Base-by-base conservation (phyloP, 148 eudicot species). In the Nyssa sinensis region DNA sequence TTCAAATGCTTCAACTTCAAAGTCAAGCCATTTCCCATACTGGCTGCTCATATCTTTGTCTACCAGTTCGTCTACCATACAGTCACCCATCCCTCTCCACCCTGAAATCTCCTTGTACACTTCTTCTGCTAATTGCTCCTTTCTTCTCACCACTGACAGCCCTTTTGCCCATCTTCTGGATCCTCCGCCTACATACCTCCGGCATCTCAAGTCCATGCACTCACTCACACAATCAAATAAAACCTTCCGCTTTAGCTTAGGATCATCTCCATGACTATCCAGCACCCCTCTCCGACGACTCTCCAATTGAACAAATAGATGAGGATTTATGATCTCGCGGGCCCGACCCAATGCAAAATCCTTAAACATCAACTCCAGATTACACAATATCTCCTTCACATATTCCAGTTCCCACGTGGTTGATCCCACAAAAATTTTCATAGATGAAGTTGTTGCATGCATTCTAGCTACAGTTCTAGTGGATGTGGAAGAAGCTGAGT, bases 51-150 rank as follows among this genome's bases (percentile, higher is more conserved):
- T 96, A 62, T 96, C 98, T 75, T 85, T 88, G 79, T 93, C 97
- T n/a, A 93, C 92, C 27, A 93, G 88, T 66, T 93, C 98, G 73
- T 96, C 99, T 59, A 96, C 98, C 93, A 83, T 91, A 69, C 79
- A 70, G 30, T 89, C 86, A 65, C 86, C 84, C 84, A 91, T 79
- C 67, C 81, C 78, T 79, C 81, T 83, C 94, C 93, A 93, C 16
- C 76, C 78, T 1, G 83, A 74, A 55, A 93, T 88, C 74, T 91
- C 97, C 78, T 76, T 86, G 73, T 80, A 83, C 23, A 96, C 81
- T 81, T 91, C 97, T 75, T 87, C 86, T 30, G 92, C 93, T 60
- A 96, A 33, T 73, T 77, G 67, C 0, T 84, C 90, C 75, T 86
- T 88, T 74, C 89, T 83, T 74, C 77, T 88, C 70, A 91, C 69